Percentiles rank a stretch among this genome's conserved stretches.
Evolutionary conservation across 179 eudicot genomes (phyloP).

Genomic region (Amaranthus tricolor): DNA sequence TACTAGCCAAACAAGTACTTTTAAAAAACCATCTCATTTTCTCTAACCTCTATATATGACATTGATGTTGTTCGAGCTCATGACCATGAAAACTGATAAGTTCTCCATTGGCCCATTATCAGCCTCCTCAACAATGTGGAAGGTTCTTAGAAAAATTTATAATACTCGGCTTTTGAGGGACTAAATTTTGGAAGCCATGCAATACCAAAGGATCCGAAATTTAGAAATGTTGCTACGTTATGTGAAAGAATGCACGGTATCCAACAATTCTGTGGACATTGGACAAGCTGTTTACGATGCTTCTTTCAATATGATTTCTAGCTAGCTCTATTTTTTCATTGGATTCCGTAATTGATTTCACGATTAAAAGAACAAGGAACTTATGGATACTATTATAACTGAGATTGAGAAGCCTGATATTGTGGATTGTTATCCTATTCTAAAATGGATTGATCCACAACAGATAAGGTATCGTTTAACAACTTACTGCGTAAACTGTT

Average conservation of each 20-base stretch:
- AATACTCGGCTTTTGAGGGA: slow-evolving; percentile 14
- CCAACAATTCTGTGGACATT: background rate
- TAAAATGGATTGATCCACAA: slow-evolving; percentile 20
- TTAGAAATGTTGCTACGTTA: slow-evolving; percentile 6
- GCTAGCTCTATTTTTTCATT: slow-evolving; percentile 16
- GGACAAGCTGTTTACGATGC: slow-evolving; percentile 16
- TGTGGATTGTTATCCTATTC: slow-evolving; percentile 18
- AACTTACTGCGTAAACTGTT: background rate
- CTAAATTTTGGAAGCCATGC: slow-evolving; percentile 10
- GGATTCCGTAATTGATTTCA: slow-evolving; percentile 7
- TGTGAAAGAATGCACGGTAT: background rate
- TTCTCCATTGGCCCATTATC: slow-evolving; percentile 16
- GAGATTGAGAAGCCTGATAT: slow-evolving; percentile 13
- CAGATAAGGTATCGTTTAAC: slow-evolving; percentile 7
- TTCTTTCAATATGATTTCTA: slow-evolving; percentile 13
- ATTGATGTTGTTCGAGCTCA: slow-evolving; percentile 11
- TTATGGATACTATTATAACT: background rate
- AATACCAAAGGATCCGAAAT: background rate
- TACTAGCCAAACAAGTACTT: slow-evolving; percentile 20
- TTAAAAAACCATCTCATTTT: slow-evolving; percentile 7
- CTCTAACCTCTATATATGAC: slow-evolving; percentile 3
- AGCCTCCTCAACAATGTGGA: slow-evolving; percentile 8
- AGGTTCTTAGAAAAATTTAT: slow-evolving; percentile 10
- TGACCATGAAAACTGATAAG: background rate
- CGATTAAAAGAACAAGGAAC: background rate